Evolutionary conservation across 116 monocot genomes (phyloP).

Genomic region (Trichopus zeylanicus): DNA sequence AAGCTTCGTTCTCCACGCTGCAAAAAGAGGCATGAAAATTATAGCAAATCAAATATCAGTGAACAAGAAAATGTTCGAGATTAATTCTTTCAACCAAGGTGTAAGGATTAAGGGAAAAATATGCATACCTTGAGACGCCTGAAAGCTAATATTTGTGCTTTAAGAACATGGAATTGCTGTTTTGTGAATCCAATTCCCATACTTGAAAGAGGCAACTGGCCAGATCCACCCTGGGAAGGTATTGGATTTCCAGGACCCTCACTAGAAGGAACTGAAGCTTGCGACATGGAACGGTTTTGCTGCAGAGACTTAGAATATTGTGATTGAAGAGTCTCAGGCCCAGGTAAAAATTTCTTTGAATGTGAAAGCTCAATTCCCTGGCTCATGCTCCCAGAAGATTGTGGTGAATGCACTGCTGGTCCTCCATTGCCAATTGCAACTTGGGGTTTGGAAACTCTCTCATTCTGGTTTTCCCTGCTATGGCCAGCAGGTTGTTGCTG

Average conservation of each 20-base stretch:
- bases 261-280: conserved; percentile 19
- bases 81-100: not conserved
- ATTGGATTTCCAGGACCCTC: conserved; percentile 12
- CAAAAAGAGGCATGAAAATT: not conserved
- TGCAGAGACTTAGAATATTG: conserved; percentile 40
- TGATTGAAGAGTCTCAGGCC: conserved; percentile 29
- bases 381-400: conserved; percentile 25
- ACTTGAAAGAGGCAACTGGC: conserved; percentile 22
- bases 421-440: conserved; percentile 17
- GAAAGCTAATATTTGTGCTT: conserved; percentile 96
- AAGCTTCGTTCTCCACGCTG: conserved; percentile 78
- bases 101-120: not conserved
- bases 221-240: conserved; percentile 22
- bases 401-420: conserved; percentile 26
- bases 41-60: not conserved
- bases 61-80: too few relatives aligned
- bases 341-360: conserved; percentile 20
- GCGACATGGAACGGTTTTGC: conserved; percentile 29
- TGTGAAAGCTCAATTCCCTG: conserved; percentile 22
- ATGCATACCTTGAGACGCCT: conserved; percentile 66
- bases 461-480: conserved; percentile 30
- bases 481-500: conserved; percentile 28
- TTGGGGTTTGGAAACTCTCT: conserved; percentile 23
- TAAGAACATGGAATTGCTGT: conserved; percentile 81
- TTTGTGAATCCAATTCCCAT: conserved; percentile 69